Base-by-base conservation (phyloP, 2,329 filamentous ascomycete genomes). In the Dactylellina drechsleri region DNA sequence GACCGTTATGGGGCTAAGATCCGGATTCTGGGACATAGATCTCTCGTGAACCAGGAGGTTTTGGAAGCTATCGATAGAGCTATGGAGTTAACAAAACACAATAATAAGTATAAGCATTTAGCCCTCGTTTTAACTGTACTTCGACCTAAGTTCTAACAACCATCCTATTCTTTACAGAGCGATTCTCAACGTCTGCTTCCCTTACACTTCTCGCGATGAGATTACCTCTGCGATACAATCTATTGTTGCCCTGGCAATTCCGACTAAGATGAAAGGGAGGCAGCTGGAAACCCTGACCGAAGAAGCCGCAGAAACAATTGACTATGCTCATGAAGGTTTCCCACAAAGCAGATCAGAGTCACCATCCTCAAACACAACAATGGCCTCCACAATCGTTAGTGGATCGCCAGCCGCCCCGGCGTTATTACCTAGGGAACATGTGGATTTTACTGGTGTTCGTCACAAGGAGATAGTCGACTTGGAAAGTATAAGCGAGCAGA, bases 121-220 rank as follows among this genome's bases (percentile, higher is more conserved):
- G 16, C 47, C 1, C 16, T 52, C 3, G 16, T 13, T 4, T 1
- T 23, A 20, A 23, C 16, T 13, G 1, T 7, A 18, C 6, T 52
- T 23, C 16, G 6, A 23, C 16, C 15, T 13, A 2, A 4, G 23
- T 41, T 43, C 26, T 61, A 28, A 31, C 58, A 36, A 26, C 15
- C 31, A 36, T 36, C 2, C 13, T 23, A 13, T 26, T 26, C 18
- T 36, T 28, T 23, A 16, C 77, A 86, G 85, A 73, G 88, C 89
- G 49, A 86, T 91, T 31, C 85, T 99, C 60, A 99, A 99, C 81
- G 93, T 99, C 77, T 99, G 95, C 84, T 98, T 98, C 80, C 95
- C 95, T 0, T 99, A 99, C 81, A 98, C 95, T 0, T 96, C 93
- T 3, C 88, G 95, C 77, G 93, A 97, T 80, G 95, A 99, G 81